Evolutionary conservation across 2,329 filamentous ascomycete genomes (phyloP).

Genomic region (Calonectria naviculata): DNA sequence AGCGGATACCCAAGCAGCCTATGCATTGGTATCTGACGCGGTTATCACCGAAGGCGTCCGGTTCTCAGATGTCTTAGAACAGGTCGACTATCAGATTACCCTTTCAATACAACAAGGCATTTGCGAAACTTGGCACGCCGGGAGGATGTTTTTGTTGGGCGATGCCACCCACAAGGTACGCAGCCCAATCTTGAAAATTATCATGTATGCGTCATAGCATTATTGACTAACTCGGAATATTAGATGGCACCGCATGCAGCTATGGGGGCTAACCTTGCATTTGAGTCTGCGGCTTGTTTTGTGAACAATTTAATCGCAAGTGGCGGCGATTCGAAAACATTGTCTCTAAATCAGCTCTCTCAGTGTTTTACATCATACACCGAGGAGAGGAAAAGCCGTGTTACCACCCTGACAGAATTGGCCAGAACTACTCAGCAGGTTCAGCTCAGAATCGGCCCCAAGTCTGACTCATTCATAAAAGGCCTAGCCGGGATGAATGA

Average conservation of each 20-base stretch:
- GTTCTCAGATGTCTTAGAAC: background rate
- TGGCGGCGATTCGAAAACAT: background rate
- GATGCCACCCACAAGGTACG: background rate
- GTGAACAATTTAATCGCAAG: background rate
- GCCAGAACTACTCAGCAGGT: background rate
- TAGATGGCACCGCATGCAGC: background rate
- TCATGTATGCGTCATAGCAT: too few species aligned
- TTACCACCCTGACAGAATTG: background rate
- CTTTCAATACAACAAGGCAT: background rate
- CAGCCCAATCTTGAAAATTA: too few species aligned
- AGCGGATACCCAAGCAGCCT: background rate
- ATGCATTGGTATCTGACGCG: background rate
- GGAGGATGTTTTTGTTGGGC: background rate
- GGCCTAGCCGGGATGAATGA: background rate
- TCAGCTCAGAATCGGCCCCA: background rate
- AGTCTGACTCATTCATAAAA: background rate
- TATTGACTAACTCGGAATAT: background rate
- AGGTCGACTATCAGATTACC: background rate
- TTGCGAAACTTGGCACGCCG: background rate
- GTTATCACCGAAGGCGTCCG: background rate
- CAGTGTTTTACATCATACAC: background rate
- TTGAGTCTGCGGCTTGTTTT: background rate
- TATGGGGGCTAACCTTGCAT: background rate
- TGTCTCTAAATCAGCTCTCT: background rate
- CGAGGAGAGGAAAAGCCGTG: background rate